These are phyloP conservation scores for Proliferodiscus dingleyae DNA, from an alignment of 2,329 filamentous ascomycete species.

Conservation along the genomic window DNA sequence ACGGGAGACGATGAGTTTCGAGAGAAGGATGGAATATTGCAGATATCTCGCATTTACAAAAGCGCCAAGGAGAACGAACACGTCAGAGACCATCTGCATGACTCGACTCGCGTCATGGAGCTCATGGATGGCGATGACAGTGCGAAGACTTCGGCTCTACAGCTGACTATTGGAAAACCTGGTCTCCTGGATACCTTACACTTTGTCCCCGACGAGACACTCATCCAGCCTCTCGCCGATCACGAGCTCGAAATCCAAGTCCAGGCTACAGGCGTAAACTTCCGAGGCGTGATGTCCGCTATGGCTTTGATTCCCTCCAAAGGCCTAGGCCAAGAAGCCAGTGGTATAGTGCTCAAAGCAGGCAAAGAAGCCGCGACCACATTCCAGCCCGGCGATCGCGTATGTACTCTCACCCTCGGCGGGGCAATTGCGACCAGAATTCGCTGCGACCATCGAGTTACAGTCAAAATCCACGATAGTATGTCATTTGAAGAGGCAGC, in stretches of 20 bases:
- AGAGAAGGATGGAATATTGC: neutral
- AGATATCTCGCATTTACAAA: neutral
- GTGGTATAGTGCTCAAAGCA: constrained; percentile 25
- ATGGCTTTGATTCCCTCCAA: constrained; percentile 29
- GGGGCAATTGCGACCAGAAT: constrained; percentile 25
- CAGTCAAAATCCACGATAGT: constrained; percentile 10
- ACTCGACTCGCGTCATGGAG: neutral
- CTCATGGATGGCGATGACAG: neutral
- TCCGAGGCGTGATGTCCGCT: constrained; percentile 30
- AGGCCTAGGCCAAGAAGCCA: constrained; percentile 28
- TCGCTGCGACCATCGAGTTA: constrained; percentile 18
- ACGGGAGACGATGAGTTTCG: constrained; percentile 4
- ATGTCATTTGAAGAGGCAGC: constrained; percentile 16
- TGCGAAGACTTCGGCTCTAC: neutral
- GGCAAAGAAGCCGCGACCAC: constrained; percentile 21
- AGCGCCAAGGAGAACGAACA: neutral
- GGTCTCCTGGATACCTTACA: constrained; percentile 23
- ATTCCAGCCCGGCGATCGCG: constrained; percentile 28
- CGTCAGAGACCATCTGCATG: neutral
- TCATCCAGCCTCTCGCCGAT: constrained; percentile 6
- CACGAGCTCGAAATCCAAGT: constrained; percentile 20
- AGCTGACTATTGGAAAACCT: constrained; percentile 6
- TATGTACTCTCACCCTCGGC: constrained; percentile 21
- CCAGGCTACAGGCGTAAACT: constrained; percentile 28
- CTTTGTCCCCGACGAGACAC: constrained; percentile 19